These are phyloP conservation scores for Aspergillus caelatus DNA, from an alignment of 2,329 filamentous ascomycete species.

Conservation along the genomic window DNA sequence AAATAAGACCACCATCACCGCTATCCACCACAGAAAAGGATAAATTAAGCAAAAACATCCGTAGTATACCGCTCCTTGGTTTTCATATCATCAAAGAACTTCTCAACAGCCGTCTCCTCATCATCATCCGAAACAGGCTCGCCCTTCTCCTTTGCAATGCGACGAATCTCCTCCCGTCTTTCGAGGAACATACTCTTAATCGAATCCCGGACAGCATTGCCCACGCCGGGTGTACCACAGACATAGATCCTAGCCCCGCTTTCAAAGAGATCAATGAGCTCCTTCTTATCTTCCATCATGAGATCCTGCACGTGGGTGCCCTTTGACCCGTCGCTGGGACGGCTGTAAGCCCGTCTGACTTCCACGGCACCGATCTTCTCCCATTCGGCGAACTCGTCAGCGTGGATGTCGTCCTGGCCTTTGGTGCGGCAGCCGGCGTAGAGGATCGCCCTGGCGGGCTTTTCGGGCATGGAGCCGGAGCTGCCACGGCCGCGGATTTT, in stretches of 20 bases:
- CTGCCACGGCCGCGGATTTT: conserved; percentile 30
- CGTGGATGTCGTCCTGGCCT: conserved; percentile 40
- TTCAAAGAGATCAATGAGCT: conserved; percentile 51
- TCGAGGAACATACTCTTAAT: conserved; percentile 40
- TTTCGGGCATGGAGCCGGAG: conserved; percentile 17
- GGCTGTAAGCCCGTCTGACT: conserved; percentile 64
- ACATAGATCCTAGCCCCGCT: conserved; percentile 62
- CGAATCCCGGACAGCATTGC: conserved; percentile 51
- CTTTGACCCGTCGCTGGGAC: conserved; percentile 47
- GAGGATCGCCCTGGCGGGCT: conserved; percentile 38
- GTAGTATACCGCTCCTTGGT: conserved; percentile 60
- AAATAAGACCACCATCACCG: not conserved
- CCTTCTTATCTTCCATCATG: conserved; percentile 51
- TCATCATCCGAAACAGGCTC: conserved; percentile 38
- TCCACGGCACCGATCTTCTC: conserved; percentile 62
- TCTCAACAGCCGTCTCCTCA: conserved; percentile 30
- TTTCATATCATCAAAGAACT: conserved; percentile 32
- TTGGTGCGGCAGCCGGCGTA: conserved; percentile 41
- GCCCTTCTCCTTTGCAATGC: conserved; percentile 26
- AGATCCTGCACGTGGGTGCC: conserved; percentile 59
- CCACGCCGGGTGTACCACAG: conserved; percentile 62
- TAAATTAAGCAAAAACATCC: conserved; percentile 57
- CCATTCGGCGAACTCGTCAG: conserved; percentile 56
- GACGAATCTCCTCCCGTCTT: conserved; percentile 32
- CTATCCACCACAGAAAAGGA: not conserved